Conservation (phyloP, 108 stramenopile species). For the Nitzschia inconspicua region DNA sequence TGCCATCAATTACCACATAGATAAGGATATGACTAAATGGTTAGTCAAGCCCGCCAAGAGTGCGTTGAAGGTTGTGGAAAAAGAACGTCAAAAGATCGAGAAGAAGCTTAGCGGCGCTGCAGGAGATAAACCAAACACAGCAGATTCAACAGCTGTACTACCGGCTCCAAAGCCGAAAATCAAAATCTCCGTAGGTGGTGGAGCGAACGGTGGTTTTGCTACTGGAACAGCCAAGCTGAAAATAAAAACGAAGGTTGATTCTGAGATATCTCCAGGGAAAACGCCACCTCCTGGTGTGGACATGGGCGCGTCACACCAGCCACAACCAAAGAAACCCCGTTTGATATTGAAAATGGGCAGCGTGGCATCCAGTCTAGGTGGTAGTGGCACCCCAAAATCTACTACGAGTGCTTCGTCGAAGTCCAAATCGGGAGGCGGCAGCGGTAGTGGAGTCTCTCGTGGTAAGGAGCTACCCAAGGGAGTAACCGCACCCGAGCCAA, state of each 20-base stretch:
- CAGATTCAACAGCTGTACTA: neutral
- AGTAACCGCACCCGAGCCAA: conserved; percentile 8
- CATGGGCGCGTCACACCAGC: neutral
- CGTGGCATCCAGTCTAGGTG: neutral
- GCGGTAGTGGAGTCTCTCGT: conserved; percentile 13
- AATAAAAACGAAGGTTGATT: neutral
- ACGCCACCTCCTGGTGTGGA: neutral
- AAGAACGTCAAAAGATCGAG: conserved; percentile 52
- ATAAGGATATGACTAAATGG: conserved; percentile 45
- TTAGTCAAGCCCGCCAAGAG: conserved; percentile 62
- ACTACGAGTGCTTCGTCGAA: conserved; percentile 39
- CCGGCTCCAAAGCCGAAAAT: neutral
- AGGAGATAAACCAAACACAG: neutral
- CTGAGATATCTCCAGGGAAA: conserved; percentile 19
- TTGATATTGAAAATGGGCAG: conserved; percentile 26
- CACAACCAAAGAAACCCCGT: conserved; percentile 26
- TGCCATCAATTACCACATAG: conserved; percentile 62
- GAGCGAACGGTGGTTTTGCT: conserved; percentile 11
- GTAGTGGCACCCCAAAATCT: neutral
- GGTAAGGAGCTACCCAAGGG: conserved; percentile 56
- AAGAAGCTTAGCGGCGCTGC: conserved; percentile 13
- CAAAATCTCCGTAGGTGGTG: conserved; percentile 8
- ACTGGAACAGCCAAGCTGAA: conserved; percentile 18
- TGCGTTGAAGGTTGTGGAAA: conserved; percentile 58
- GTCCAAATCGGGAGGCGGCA: conserved; percentile 14